Conservation (phyloP, 2,329 filamentous ascomycete species). For the Apiospora sp. region DNA sequence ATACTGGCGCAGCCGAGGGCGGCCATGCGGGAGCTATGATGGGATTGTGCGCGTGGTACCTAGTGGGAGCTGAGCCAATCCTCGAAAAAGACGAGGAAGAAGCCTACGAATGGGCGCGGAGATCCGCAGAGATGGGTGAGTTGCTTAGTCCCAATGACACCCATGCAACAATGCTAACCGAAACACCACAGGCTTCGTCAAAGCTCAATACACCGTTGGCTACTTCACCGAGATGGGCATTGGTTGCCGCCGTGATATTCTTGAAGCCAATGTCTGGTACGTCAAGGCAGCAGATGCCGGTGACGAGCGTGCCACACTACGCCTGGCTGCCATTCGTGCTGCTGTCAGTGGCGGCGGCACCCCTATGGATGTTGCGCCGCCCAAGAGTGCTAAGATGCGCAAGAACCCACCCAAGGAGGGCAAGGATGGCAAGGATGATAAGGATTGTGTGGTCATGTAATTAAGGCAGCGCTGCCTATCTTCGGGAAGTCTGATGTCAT, state of each 20-base stretch:
- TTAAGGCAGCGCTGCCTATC: not conserved
- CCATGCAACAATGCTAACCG: constrained; percentile 7
- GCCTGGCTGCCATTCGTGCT: constrained; percentile 84
- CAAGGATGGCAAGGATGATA: constrained; percentile 55
- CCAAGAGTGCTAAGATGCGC: constrained; percentile 58
- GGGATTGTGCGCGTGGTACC: constrained; percentile 98
- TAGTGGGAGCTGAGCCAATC: constrained; percentile 91
- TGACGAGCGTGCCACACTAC: constrained; percentile 87
- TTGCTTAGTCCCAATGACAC: constrained; percentile 30
- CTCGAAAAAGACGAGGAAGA: constrained; percentile 95
- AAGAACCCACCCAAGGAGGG: constrained; percentile 47
- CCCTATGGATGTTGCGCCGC: constrained; percentile 64
- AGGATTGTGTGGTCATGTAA: constrained; percentile 68
- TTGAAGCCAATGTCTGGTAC: constrained; percentile 98
- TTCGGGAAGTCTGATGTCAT: not conserved
- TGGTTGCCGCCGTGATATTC: constrained; percentile 89
- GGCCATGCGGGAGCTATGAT: constrained; percentile 93
- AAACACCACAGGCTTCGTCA: constrained; percentile 61
- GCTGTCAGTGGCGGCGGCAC: constrained; percentile 67
- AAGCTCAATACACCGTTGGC: constrained; percentile 92
- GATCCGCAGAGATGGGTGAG: constrained; percentile 85
- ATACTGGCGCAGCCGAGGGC: constrained; percentile 87
- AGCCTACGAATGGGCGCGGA: constrained; percentile 93
- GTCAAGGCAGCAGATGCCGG: constrained; percentile 93
- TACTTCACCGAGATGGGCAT: constrained; percentile 99